These are phyloP conservation scores for Orobanche coerulescens DNA, from an alignment of 257 asterid species.

Conservation along the genomic window DNA sequence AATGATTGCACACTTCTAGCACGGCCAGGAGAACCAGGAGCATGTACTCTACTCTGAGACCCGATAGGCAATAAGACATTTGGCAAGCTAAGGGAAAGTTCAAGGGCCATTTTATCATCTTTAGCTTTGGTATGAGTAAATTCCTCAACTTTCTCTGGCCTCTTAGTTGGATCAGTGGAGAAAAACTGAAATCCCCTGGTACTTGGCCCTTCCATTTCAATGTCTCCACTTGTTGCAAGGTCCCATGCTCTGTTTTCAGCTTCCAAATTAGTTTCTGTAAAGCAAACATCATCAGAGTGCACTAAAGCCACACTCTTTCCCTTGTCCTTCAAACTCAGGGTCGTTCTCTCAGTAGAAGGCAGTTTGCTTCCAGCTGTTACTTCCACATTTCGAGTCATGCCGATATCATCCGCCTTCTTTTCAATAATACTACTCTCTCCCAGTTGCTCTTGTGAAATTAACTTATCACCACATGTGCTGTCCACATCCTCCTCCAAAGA, in stretches of 20 bases:
- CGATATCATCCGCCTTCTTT: conserved; percentile 33
- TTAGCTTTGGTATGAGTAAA: conserved; percentile 39
- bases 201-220: conserved; percentile 65
- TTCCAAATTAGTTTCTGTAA: conserved; percentile 35
- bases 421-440: conserved; percentile 34
- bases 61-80: conserved; percentile 79
- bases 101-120: conserved; percentile 84
- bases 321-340: conserved; percentile 49
- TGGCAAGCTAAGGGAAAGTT: conserved; percentile 96
- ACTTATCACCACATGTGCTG: conserved; percentile 34
- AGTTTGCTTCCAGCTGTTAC: conserved; percentile 34
- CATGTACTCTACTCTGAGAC: conserved; percentile 40
- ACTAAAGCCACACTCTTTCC: conserved; percentile 52
- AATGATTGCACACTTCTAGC: conserved; percentile 80
- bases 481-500: conserved; percentile 40
- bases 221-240: conserved; percentile 32
- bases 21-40: conserved; percentile 85
- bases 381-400: conserved; percentile 29
- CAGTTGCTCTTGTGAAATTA: conserved; percentile 32
- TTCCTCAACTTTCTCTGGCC: conserved; percentile 49
- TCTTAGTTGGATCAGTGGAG: conserved; percentile 64
- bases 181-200: conserved; percentile 70
- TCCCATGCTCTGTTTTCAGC: conserved; percentile 38
- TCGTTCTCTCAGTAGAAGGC: conserved; percentile 30
- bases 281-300: conserved; percentile 28